A percentile compares a stretch with the other conserved stretches of the same genome.
phyloP scores from a whole-genome alignment of 306 rosid species.

The Cucumis sativus region DNA sequence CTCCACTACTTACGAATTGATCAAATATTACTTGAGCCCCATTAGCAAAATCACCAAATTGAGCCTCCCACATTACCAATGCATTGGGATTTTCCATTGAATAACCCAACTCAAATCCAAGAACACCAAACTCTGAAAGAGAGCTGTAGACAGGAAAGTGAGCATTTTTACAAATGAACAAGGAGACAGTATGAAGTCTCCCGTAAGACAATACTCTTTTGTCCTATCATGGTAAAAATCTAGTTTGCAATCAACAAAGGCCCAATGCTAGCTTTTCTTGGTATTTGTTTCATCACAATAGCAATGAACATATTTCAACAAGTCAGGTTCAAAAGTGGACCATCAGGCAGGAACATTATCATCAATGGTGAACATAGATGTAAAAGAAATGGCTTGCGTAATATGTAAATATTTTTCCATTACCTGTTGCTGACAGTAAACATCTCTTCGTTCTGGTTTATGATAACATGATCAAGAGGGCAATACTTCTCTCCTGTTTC shows the following conservation, averaged over 20 bases:
- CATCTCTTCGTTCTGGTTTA: conserved; percentile 83
- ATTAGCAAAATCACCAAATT: conserved; percentile 68
- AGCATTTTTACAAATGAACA: not conserved
- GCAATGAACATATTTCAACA: not conserved
- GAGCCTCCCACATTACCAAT: conserved; percentile 91
- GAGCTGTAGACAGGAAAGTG: conserved; percentile 39
- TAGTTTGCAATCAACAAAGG: not conserved
- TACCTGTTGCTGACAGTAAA: conserved; percentile 97
- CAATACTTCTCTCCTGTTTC: conserved; percentile 76
- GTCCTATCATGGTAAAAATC: not conserved
- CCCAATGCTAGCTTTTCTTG: not conserved
- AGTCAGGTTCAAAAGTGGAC: not conserved
- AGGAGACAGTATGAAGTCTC: not conserved
- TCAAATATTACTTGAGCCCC: conserved; percentile 72
- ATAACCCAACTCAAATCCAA: conserved; percentile 97
- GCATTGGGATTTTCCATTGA: conserved; percentile 95
- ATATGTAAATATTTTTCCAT: not conserved
- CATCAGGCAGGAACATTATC: not conserved
- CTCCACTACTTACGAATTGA: conserved; percentile 63
- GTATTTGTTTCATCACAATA: not conserved
- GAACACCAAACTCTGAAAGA: conserved; percentile 89
- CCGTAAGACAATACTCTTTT: not conserved
- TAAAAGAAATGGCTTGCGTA: not conserved
- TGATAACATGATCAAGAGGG: conserved; percentile 67
- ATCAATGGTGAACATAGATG: not conserved